Evolutionary conservation across 1,139 yeast species (phyloP), one percentile per base, ranked within the genome.

Genomic region (Scheffersomyces stambukii): DNA sequence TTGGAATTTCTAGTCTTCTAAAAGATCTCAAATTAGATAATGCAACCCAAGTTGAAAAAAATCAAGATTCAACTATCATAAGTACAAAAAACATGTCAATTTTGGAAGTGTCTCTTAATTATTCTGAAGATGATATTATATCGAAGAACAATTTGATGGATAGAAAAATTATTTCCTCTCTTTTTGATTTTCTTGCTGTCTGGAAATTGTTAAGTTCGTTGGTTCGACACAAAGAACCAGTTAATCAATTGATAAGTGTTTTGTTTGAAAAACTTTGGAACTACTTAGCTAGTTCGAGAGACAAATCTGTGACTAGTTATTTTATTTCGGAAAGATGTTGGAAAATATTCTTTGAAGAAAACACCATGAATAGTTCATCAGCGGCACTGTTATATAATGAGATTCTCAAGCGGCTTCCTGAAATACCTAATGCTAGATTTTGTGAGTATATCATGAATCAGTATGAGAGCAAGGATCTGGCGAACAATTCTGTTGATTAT

Each of bases 121-220:
- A n/a, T n/a, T n/a, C n/a, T n/a, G 10, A 8, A 12, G 16, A 18
- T n/a, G 24, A 30, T 16, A 19, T 16, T 8, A 24, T 20, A 11
- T 8, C 30, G 32, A 4, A 16, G 21, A 2, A 28, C 27, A 21
- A 21, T n/a, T n/a, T 19, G 3, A 23, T 46, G 4, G 45, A 37
- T n/a, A 42, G 43, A 14, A 60, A 64, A 31, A 45, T 63, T 13
- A 69, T 77, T 4, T 52, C 61, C 3, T 50, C 68, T 7, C 64
- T 65, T 23, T 41, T 70, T 26, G 84, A 78, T 43, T 54, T 69
- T 14, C 58, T 70, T 16, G 74, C 69, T 3, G 45, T 71, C 2
- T 33, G 75, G 1, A 49, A 51, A 25, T 60, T 75, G 38, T 34
- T 74, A 5, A 40, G 46, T 9, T 40, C 51, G 3, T 32, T 67